These are phyloP conservation scores for Chlorophyllum brunneum DNA, from an alignment of 768 basidiomycete genomes.

Conservation along the genomic window DNA sequence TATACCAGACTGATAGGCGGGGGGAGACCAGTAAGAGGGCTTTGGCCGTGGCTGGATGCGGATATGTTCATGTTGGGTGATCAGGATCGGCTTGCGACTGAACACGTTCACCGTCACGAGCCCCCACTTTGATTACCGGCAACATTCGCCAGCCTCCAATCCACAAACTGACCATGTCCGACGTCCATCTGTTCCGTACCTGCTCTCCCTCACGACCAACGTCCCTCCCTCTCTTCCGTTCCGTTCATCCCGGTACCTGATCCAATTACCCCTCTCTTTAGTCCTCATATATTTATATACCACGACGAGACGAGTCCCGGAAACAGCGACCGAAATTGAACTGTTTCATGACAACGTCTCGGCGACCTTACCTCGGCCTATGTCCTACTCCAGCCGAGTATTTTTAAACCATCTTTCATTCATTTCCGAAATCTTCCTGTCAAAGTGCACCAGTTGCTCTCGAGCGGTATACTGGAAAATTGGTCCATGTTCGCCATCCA, in stretches of 20 bases:
- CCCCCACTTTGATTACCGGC: constrained; percentile 7
- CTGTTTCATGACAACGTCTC: background rate
- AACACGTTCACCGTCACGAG: background rate
- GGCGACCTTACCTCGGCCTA: background rate
- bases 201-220: background rate
- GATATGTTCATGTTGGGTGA: no score
- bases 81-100: constrained; percentile 9
- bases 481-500: no score
- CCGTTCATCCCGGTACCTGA: background rate
- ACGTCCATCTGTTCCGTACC: background rate
- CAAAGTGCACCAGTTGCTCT: background rate
- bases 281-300: background rate
- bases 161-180: no score
- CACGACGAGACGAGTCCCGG: background rate
- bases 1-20: background rate
- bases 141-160: background rate
- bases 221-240: background rate
- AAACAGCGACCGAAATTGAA: background rate
- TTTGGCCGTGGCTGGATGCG: background rate
- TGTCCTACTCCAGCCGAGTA: background rate
- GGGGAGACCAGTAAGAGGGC: background rate
- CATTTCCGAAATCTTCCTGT: background rate
- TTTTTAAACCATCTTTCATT: background rate
- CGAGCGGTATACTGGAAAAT: no score
- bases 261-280: background rate